A percentile compares a stretch with the other conserved stretches of the same genome.
Conservation (phyloP, 129 eudicot species). For the Flaveria brownii region DNA sequence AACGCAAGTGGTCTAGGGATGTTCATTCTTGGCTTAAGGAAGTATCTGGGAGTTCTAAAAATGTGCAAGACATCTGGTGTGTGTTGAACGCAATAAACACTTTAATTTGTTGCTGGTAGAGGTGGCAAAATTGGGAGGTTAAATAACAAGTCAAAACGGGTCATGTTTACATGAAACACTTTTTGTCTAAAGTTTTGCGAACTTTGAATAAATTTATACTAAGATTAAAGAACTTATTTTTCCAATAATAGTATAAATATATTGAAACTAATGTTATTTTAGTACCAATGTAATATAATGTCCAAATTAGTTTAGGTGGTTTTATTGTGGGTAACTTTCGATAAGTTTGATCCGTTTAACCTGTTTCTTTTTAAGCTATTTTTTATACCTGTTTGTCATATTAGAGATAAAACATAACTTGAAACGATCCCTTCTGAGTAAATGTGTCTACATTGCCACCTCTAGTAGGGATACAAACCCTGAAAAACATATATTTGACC, state of each 20-base stretch:
- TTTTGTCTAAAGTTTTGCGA: background rate
- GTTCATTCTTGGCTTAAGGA: constrained; percentile 68
- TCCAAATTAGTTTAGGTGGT: background rate
- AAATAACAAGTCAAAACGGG: background rate
- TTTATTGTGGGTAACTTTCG: constrained; percentile 3
- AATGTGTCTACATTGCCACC: constrained; percentile 5
- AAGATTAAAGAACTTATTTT: background rate
- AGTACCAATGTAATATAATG: background rate
- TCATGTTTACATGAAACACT: background rate
- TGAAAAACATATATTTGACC: background rate
- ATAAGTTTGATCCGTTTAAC: background rate
- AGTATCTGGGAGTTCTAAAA: constrained; percentile 43
- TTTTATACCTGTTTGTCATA: background rate
- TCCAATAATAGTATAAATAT: background rate
- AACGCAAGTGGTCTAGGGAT: constrained; percentile 51
- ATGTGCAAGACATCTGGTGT: constrained; percentile 54
- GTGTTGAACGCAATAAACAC: constrained; percentile 12
- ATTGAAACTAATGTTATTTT: background rate
- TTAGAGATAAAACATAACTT: background rate
- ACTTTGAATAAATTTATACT: background rate
- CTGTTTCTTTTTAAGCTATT: background rate
- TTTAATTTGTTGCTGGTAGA: background rate
- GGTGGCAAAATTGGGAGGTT: background rate
- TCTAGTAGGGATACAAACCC: background rate
- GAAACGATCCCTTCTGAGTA: background rate